These are phyloP conservation scores for Solanum arcanum DNA, from an alignment of 257 asterid species.

Conservation along the genomic window DNA sequence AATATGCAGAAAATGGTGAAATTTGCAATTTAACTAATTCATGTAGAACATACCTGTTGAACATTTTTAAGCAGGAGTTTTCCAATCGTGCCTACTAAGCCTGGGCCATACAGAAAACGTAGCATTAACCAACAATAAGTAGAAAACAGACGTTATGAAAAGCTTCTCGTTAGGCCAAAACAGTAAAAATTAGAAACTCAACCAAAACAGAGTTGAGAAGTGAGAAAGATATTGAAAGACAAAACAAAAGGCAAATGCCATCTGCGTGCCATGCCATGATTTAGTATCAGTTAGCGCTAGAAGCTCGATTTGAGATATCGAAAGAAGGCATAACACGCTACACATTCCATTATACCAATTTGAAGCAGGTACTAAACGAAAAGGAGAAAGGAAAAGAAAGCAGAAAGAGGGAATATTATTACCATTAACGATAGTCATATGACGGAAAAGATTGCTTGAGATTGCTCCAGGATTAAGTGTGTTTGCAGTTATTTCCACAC, in stretches of 20 bases:
- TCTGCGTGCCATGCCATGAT: neutral
- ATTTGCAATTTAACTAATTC: neutral
- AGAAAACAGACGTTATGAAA: neutral
- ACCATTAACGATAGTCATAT: constrained; percentile 44
- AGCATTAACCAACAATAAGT: neutral
- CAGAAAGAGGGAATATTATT: neutral
- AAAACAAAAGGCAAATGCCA: neutral
- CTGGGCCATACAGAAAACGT: constrained; percentile 19
- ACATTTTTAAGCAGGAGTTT: constrained; percentile 34
- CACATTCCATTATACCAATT: neutral
- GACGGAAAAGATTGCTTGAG: constrained; percentile 58
- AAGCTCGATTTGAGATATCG: neutral
- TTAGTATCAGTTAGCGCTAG: neutral
- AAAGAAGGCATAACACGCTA: neutral
- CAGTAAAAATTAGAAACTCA: neutral
- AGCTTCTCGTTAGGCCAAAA: neutral
- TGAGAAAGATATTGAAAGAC: neutral
- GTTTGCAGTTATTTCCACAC: constrained; percentile 59
- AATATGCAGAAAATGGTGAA: neutral
- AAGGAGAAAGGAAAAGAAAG: neutral
- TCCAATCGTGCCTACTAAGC: constrained; percentile 28
- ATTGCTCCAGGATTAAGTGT: constrained; percentile 79
- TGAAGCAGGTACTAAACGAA: neutral
- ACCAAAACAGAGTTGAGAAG: neutral
- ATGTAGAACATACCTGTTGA: constrained; percentile 34